Evolutionary conservation across 139 green algal genomes (phyloP), one percentile per base, ranked within the genome.

Genomic region (Mychonastes homosphaera): DNA sequence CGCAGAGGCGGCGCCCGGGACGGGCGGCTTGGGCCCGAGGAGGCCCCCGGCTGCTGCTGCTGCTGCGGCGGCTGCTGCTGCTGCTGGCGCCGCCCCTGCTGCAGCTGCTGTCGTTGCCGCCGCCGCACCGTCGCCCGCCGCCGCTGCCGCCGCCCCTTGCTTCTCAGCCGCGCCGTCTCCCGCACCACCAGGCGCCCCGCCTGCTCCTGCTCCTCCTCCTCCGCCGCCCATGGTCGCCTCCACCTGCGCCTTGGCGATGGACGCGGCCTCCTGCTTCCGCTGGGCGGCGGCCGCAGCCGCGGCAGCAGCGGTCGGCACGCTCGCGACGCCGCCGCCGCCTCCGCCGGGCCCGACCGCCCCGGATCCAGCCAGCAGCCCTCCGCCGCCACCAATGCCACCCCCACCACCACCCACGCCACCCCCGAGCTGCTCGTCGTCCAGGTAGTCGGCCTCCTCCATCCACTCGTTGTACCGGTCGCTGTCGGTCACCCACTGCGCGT

Each of bases 391-490:
- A 16, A 48, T 27, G 52, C 52, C 3, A 13, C 8, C 56, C 69
- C 62, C 36, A 60, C 45, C 21, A 44, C 69, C 39, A 67, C 69
- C 34, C 60, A 23, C 46, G 53, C 36, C 41, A 62, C 69, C 21
- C 62, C 56, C 40, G 65, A 74, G 26, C 76, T 74, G 49, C 76
- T 68, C 9, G 77, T 82, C 43, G 84, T 78, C n/a, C n/a, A n/a
- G n/a, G 44, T 95, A 95, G 56, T 95, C 87, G 3, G 64, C 64
- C 0, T 76, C 75, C 64, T 95, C 92, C 85, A 94, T 93, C 87
- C 87, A 95, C 64, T 95, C 87, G 62, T 95, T 95, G 78, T 77
- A 95, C 69, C 77, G 78, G 34, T 84, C 78, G 18, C 66, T 80
- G 70, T 95, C 87, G 7, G 53, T 53, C 10, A 95, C 36, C 83